phyloP scores from a whole-genome alignment of 208 protist genomes.

The Wallacemonas rigidus region DNA sequence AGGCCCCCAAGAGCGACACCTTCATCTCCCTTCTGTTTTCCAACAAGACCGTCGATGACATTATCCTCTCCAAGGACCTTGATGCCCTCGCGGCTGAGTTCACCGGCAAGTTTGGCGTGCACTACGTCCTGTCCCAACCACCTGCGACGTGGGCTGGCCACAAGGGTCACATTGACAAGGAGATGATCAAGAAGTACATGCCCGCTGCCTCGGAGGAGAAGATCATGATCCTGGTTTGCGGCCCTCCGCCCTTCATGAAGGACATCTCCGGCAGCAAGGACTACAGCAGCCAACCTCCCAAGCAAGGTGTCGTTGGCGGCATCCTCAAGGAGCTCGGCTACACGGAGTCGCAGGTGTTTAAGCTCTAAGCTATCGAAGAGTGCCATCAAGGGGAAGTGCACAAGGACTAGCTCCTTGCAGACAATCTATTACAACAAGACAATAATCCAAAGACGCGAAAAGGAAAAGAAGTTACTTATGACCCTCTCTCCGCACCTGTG shows the following conservation, averaged over 20 bases:
- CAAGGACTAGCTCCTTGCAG: too few relatives aligned
- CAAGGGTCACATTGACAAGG: conserved; percentile 60
- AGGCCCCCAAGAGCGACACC: conserved; percentile 54
- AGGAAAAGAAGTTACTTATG: background rate
- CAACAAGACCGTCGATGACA: conserved; percentile 81
- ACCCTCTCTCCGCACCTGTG: too few relatives aligned
- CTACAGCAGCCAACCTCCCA: conserved; percentile 44
- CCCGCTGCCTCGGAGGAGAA: conserved; percentile 46
- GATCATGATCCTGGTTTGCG: conserved; percentile 61
- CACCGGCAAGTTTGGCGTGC: conserved; percentile 62
- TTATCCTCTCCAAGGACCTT: conserved; percentile 75
- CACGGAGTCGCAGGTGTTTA: conserved; percentile 61
- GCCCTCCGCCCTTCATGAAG: conserved; percentile 82
- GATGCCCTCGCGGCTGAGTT: conserved; percentile 52
- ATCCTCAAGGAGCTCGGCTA: conserved; percentile 82
- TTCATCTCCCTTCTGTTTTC: conserved; percentile 73
- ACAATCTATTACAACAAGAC: background rate
- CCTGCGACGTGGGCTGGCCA: conserved; percentile 54
- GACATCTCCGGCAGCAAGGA: conserved; percentile 74
- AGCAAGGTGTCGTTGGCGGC: conserved; percentile 63
- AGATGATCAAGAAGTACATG: conserved; percentile 69
- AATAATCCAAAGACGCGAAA: conserved; percentile 1
- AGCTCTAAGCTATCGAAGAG: conserved; percentile 47
- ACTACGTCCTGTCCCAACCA: conserved; percentile 68
- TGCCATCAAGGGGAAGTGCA: background rate